Evolutionary conservation across 306 rosid genomes (phyloP).

Genomic region (Trichosanthes truncata): DNA sequence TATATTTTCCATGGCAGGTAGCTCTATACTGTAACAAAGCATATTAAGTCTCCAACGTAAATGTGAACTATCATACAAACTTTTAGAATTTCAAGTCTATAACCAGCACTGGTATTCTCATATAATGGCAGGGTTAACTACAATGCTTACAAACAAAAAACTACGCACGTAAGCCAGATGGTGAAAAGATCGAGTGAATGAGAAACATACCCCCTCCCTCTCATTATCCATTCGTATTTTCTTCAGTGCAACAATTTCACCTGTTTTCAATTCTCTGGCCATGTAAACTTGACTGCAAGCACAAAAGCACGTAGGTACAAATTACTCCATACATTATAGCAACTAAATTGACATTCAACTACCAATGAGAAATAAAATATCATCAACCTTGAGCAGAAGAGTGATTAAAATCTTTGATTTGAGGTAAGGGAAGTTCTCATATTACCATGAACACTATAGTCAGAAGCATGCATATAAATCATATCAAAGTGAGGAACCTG

Average conservation of each 20-base stretch:
- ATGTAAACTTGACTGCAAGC: constrained; percentile 45
- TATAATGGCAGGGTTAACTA: neutral
- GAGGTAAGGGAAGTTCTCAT: neutral
- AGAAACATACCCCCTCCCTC: constrained; percentile 36
- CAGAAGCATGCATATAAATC: neutral
- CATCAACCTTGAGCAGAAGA: neutral
- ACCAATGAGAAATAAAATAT: neutral
- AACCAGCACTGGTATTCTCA: neutral
- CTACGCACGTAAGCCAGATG: neutral
- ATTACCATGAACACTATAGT: neutral
- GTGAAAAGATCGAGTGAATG: neutral
- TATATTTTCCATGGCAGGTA: neutral
- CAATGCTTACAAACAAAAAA: neutral
- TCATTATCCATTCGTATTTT: constrained; percentile 51
- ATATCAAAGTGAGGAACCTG: neutral
- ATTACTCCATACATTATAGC: neutral
- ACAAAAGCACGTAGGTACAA: neutral
- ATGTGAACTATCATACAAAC: neutral
- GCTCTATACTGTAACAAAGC: neutral
- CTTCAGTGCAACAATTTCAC: constrained; percentile 45
- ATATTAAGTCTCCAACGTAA: neutral
- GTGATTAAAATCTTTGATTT: neutral
- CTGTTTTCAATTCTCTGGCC: constrained; percentile 40
- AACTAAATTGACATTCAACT: neutral
- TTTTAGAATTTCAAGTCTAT: neutral